Evolutionary conservation across 331 rosid species (phyloP).

Genomic region (Acacia concinna): DNA sequence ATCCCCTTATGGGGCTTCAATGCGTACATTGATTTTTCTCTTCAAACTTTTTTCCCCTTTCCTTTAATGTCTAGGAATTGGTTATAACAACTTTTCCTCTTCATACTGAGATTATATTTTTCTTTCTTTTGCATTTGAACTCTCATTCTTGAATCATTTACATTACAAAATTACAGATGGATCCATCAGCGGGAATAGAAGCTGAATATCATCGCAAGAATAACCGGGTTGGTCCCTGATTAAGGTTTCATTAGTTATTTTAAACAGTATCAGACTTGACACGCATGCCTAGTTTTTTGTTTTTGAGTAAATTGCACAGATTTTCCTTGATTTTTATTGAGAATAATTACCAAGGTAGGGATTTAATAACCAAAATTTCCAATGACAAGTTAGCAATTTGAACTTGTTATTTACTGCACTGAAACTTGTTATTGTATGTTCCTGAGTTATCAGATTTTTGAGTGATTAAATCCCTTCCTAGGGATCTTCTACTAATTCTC

Average conservation of each 20-base stretch:
- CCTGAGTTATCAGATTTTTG: neutral
- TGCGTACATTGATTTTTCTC: neutral
- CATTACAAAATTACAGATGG: constrained; percentile 61
- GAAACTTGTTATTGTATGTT: neutral
- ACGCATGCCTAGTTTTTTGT: neutral
- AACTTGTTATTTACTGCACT: neutral
- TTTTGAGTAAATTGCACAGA: neutral
- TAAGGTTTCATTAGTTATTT: neutral
- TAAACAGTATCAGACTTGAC: neutral
- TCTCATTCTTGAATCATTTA: neutral
- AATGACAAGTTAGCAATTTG: neutral
- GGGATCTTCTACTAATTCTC: neutral
- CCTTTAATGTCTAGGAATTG: neutral
- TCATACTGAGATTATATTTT: neutral
- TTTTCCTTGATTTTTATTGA: neutral
- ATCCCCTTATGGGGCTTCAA: constrained; percentile 22
- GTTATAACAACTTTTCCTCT: constrained; percentile 18
- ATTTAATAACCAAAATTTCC: too few species aligned
- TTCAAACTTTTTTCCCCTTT: constrained; percentile 9
- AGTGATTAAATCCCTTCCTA: neutral
- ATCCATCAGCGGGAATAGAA: constrained; percentile 86
- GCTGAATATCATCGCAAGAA: constrained; percentile 88
- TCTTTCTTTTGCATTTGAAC: constrained; percentile 7
- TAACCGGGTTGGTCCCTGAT: constrained; percentile 56
- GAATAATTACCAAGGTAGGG: neutral